phyloP scores from a whole-genome alignment of 305 asterid genomes.

The Rubia balearica region DNA sequence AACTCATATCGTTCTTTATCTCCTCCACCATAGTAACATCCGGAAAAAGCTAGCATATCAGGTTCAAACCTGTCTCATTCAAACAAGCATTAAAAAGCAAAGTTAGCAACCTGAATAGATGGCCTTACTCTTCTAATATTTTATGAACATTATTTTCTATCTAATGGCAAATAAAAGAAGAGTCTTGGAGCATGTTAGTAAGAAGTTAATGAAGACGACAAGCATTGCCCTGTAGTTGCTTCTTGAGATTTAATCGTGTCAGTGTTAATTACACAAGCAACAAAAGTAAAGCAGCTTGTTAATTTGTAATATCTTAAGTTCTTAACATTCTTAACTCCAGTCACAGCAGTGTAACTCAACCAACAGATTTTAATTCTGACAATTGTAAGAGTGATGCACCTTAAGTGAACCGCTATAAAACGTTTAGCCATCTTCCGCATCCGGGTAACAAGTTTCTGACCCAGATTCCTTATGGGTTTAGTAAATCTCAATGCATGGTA shows the following conservation, averaged over 20 bases:
- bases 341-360: background rate
- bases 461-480: conserved; percentile 69
- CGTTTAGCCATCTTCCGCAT: conserved; percentile 87
- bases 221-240: background rate
- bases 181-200: background rate
- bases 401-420: conserved; percentile 90
- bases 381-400: conserved; percentile 44
- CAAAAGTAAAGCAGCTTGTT: background rate
- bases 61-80: conserved; percentile 79
- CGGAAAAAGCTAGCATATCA: conserved; percentile 97
- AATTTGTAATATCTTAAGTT: background rate
- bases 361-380: background rate
- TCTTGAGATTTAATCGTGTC: background rate
- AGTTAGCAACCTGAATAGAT: background rate
- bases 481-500: conserved; percentile 92
- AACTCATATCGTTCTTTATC: conserved; percentile 86
- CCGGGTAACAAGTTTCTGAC: conserved; percentile 72
- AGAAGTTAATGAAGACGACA: too few species aligned
- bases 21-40: conserved; percentile 98
- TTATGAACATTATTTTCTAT: background rate
- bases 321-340: background rate
- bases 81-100: background rate
- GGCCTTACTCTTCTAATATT: background rate
- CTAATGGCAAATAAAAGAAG: background rate
- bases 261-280: background rate